Percentiles rank a stretch among this genome's conserved stretches.
These are phyloP conservation scores for Funneliformis caledonium DNA, from an alignment of 371 early-diverging fungal species.

Conservation along the genomic window DNA sequence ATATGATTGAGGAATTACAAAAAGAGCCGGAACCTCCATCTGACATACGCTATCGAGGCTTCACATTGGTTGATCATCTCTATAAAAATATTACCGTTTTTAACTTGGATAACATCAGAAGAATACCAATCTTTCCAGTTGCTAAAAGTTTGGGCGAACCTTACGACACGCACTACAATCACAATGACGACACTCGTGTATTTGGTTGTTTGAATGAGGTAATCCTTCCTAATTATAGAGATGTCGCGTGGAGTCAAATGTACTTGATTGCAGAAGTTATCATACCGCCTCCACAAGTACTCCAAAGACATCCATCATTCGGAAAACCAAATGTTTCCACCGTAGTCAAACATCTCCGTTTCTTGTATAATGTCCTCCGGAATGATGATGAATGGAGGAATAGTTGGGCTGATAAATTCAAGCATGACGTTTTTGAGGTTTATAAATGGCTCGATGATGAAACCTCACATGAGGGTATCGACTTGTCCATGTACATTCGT, in stretches of 20 bases:
- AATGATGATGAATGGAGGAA: background rate
- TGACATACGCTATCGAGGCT: slow-evolving; percentile 6
- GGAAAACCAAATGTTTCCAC: slow-evolving; percentile 3
- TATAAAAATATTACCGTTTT: slow-evolving; percentile 11
- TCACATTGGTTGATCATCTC: slow-evolving; percentile 1
- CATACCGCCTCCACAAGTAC: background rate
- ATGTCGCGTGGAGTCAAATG: slow-evolving; percentile 17
- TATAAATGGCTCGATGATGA: slow-evolving; percentile 12
- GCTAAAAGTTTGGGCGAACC: background rate
- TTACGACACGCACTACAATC: background rate
- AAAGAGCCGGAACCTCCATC: background rate
- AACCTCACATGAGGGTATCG: background rate
- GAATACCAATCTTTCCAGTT: slow-evolving; percentile 26
- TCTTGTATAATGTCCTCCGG: background rate
- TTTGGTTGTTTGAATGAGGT: slow-evolving; percentile 11
- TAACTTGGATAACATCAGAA: background rate
- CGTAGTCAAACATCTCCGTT: slow-evolving; percentile 2
- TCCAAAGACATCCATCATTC: background rate
- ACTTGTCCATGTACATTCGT: background rate
- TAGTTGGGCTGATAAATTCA: background rate
- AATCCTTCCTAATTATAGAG: slow-evolving; percentile 14
- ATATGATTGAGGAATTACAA: slow-evolving; percentile 8
- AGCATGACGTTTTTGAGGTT: background rate
- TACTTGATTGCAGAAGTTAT: slow-evolving; percentile 11
- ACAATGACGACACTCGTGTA: background rate